Evolutionary conservation across 306 rosid genomes (phyloP).

Genomic region (Abrus precatorius): DNA sequence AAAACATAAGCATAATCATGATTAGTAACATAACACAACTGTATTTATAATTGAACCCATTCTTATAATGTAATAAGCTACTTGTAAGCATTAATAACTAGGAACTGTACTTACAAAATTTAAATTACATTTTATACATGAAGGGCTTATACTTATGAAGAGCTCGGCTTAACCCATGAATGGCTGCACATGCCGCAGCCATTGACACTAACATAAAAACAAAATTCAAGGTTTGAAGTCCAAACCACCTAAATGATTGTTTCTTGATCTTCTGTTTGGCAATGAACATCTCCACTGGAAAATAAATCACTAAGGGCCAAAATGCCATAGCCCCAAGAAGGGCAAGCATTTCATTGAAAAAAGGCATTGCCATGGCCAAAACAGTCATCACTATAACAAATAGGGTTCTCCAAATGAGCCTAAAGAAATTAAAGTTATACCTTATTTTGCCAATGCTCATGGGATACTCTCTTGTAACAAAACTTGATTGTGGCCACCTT

Average conservation of each 20-base stretch:
- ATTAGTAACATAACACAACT: not conserved
- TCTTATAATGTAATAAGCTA: not conserved
- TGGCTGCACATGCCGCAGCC: conserved; percentile 34
- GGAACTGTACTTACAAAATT: not conserved
- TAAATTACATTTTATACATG: conserved; percentile 32
- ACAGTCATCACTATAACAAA: conserved; percentile 26
- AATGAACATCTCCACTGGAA: conserved; percentile 34
- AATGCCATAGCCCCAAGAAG: conserved; percentile 43
- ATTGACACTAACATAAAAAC: conserved; percentile 29
- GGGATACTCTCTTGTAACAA: not conserved
- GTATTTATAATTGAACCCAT: not conserved
- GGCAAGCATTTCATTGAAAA: conserved; percentile 42
- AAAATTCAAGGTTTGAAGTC: conserved; percentile 33
- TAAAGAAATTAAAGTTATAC: conserved; percentile 8
- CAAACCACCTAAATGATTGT: conserved; percentile 19
- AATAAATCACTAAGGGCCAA: conserved; percentile 41
- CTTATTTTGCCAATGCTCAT: not conserved
- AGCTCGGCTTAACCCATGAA: conserved; percentile 12
- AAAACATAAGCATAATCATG: not conserved
- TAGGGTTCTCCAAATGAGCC: conserved; percentile 36
- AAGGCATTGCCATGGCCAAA: conserved; percentile 42
- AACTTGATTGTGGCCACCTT: conserved; percentile 36
- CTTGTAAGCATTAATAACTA: not conserved
- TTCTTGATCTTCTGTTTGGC: conserved; percentile 24
- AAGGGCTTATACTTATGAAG: conserved; percentile 38